These are phyloP conservation scores for Mangifera indica DNA, from an alignment of 345 rosid genomes.

Conservation along the genomic window DNA sequence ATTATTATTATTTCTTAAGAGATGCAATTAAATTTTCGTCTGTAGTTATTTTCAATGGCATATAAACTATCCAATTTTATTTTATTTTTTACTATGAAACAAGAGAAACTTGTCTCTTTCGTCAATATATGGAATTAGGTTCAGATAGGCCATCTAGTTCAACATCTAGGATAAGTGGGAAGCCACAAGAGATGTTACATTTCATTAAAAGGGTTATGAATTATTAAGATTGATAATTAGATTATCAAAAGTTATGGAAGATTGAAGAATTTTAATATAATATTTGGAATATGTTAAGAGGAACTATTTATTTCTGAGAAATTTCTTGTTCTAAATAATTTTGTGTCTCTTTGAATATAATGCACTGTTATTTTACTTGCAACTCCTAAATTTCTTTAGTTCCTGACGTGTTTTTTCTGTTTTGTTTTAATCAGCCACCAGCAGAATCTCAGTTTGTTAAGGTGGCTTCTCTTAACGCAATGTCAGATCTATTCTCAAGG, in stretches of 20 bases:
- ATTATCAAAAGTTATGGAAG: neutral
- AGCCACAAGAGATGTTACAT: too few relatives aligned
- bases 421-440: slow-evolving; percentile 49
- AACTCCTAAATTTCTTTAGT: neutral
- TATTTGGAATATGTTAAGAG: neutral
- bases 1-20: neutral
- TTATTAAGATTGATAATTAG: too few relatives aligned
- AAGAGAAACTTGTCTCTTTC: too few relatives aligned
- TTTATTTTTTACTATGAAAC: too few relatives aligned
- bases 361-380: neutral
- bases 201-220: too few relatives aligned
- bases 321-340: slow-evolving; percentile 3
- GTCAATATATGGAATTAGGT: too few relatives aligned
- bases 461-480: slow-evolving; percentile 71
- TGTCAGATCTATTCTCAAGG: slow-evolving; percentile 77
- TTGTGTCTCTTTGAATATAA: neutral
- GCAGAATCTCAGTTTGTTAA: slow-evolving; percentile 66
- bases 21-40: too few relatives aligned
- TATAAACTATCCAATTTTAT: too few relatives aligned
- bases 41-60: too few relatives aligned
- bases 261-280: neutral
- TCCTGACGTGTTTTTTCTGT: slow-evolving; percentile 5
- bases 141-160: too few relatives aligned
- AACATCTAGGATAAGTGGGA: too few relatives aligned
- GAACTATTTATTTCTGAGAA: neutral